These are phyloP conservation scores for Biscutella laevigata DNA, from an alignment of 441 rosid species.

Conservation along the genomic window DNA sequence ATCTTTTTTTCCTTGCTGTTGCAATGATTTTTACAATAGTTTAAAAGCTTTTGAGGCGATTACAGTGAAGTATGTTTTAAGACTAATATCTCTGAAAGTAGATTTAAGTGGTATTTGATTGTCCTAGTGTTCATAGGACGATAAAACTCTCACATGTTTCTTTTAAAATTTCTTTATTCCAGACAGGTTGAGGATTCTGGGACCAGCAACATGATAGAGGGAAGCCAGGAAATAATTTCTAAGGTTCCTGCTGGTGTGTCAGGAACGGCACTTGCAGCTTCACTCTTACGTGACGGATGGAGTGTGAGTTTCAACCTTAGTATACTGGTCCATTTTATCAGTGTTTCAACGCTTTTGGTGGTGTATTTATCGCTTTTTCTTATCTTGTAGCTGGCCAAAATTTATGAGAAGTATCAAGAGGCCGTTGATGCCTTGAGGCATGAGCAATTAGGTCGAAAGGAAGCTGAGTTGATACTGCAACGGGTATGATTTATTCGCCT, in stretches of 20 bases:
- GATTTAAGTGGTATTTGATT: neutral
- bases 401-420: conserved; percentile 94
- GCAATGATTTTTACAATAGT: neutral
- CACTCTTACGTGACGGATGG: conserved; percentile 98
- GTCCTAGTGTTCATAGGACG: neutral
- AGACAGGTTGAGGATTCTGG: conserved; percentile 40
- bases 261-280: conserved; percentile 94
- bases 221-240: conserved; percentile 39
- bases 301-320: conserved; percentile 57
- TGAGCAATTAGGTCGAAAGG: conserved; percentile 93
- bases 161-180: conserved; percentile 18
- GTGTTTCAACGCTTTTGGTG: conserved; percentile 7
- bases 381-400: conserved; percentile 67
- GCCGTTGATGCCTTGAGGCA: conserved; percentile 94
- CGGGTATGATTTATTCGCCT: conserved; percentile 44
- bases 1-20: neutral
- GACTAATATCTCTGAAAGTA: conserved; percentile 7
- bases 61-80: neutral
- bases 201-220: conserved; percentile 39
- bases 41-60: neutral
- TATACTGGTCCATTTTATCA: conserved; percentile 1
- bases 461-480: conserved; percentile 79
- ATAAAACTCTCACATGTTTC: conserved; percentile 2
- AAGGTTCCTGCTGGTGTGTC: conserved; percentile 85
- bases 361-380: conserved; percentile 3